Conservation (phyloP, 306 rosid genomes). For the Astragalus membranaceus region DNA sequence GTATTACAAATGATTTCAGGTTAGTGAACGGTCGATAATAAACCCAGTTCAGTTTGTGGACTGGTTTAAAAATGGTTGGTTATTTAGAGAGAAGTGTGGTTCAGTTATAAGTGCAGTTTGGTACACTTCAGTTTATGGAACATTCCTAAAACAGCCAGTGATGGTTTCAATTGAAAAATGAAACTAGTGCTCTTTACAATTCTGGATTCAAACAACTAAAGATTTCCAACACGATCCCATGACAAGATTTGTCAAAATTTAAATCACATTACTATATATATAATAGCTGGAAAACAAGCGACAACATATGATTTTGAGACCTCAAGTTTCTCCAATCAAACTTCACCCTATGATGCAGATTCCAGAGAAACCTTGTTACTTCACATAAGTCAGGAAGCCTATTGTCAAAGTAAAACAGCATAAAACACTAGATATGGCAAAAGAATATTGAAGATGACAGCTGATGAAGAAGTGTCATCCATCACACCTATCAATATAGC, state of each 20-base stretch:
- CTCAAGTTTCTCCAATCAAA: not conserved
- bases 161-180: not conserved
- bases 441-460: not conserved
- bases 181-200: too few relatives aligned
- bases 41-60: too few relatives aligned
- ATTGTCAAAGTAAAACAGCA: not conserved
- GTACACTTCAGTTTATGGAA: too few relatives aligned
- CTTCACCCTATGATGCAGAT: not conserved
- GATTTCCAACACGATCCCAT: not conserved
- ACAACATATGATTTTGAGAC: not conserved
- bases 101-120: too few relatives aligned
- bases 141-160: not conserved
- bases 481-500: not conserved
- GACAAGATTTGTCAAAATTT: not conserved
- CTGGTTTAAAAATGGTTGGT: too few relatives aligned
- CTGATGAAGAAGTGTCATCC: not conserved
- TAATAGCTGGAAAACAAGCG: not conserved
- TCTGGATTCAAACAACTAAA: not conserved
- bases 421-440: not conserved
- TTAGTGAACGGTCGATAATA: too few relatives aligned
- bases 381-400: not conserved
- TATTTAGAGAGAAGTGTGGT: too few relatives aligned
- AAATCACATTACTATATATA: too few relatives aligned
- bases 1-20: too few relatives aligned
- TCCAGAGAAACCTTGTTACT: not conserved